Base-by-base conservation (phyloP, 805 yeast species). In the Ogataea pignaliae region DNA sequence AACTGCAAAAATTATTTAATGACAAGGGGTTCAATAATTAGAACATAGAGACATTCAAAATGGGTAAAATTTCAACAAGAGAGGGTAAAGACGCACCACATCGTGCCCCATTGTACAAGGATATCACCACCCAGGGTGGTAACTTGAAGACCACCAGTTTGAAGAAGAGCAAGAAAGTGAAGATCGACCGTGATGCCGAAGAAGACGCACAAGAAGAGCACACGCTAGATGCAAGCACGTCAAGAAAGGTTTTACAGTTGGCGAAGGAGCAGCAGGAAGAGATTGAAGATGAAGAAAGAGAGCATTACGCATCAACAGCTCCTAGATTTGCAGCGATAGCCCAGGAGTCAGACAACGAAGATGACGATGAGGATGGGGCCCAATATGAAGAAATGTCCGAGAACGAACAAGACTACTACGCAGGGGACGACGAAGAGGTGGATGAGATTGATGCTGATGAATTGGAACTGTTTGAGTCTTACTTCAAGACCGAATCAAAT, bases 241-340 rank as follows among this genome's bases (percentile, higher is more conserved):
- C 97, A 1, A 75, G 95, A 64, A 88, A 80, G 66, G 90, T 93
- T 64, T 71, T 93, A 53, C 87, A 85, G 61, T 72, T 93, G 49
- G 99, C 99, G 15, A 82, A 78, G 55, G 91, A 85, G 57, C 99
- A 93, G 69, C 97, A 89, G 65, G 89, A 86, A 37, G 99, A 93
- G 60, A 63, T 90, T 16, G 90, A 80, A 42, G 81, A 72, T 39
- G 96, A 87, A 58, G 85, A 80, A 48, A 69, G 68, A 34, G 55
- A 42, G 10, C 53, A 53, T 32, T 41, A 49, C 39, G 52, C 45
- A 41, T 50, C 53, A 47, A 56, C 40, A 30, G 60, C 36, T 51
- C 61, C 63, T 16, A 55, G 64, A 48, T 61, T 63, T 43, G 53
- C 47, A 21, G 48, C 56, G 32, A 61, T 61, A 37, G 64, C 59